Evolutionary conservation across 75 land plant species (phyloP).

Genomic region (Chamaecyparis obtusa): DNA sequence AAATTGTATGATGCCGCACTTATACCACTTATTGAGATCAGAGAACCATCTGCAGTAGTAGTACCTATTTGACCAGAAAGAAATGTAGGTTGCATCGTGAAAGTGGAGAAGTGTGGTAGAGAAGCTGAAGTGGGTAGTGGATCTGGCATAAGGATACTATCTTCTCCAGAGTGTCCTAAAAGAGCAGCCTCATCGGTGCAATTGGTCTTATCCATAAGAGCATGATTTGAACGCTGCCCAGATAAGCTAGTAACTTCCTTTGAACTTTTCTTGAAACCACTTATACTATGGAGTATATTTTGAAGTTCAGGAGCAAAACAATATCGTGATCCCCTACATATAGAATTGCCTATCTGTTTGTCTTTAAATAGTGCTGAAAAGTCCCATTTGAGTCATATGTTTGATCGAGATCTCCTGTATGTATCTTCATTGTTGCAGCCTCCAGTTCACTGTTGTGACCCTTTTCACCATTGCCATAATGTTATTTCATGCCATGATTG

Average conservation of each 20-base stretch:
- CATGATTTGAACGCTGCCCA: conserved; percentile 50
- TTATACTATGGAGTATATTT: too few relatives aligned
- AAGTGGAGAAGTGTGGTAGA: conserved; percentile 18
- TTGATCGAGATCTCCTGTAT: too few relatives aligned
- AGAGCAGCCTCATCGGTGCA: conserved; percentile 35
- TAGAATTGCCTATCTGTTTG: too few relatives aligned
- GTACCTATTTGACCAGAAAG: conserved; percentile 7
- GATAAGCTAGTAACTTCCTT: conserved; percentile 50
- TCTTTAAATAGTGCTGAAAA: too few relatives aligned
- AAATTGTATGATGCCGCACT: conserved; percentile 29
- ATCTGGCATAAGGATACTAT: conserved; percentile 47
- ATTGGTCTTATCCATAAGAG: conserved; percentile 22
- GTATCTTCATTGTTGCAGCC: too few relatives aligned
- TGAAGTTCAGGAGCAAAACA: too few relatives aligned
- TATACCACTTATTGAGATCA: conserved; percentile 11
- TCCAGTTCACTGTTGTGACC: too few relatives aligned
- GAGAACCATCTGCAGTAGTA: conserved; percentile 3
- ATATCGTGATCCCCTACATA: too few relatives aligned
- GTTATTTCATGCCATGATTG: too few relatives aligned
- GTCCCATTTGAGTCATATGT: too few relatives aligned
- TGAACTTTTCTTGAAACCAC: too few relatives aligned
- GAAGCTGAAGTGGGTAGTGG: conserved; percentile 39
- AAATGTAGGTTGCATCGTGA: neutral
- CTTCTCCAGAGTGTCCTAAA: conserved; percentile 35
- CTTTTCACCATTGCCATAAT: too few relatives aligned